Base-by-base conservation (phyloP, 768 basidiomycete genomes). In the Mrakia hoshinonis region DNA sequence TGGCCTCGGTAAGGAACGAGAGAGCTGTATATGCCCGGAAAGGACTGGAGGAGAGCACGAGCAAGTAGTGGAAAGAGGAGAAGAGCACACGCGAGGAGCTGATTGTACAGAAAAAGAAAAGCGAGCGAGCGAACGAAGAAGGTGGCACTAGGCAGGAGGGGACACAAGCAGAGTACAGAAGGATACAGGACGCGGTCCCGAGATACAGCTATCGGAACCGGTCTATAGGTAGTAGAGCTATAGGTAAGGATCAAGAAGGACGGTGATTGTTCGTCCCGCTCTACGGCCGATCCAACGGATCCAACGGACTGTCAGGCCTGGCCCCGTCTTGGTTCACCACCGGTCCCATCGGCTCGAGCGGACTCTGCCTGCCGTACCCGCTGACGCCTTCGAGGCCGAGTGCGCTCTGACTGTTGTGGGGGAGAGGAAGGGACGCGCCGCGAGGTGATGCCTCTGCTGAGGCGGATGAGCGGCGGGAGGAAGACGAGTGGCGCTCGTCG, bases 221-320 rank as follows among this genome's bases (percentile, higher is more conserved):
- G 51, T 52, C 6, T 10, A n/a, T 20, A 22, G 22, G 43, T 43
- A 6, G 15, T 7, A 15, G 43, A 43, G 43, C 15, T 15, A 6
- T 43, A 6, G 6, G 6, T 7, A 7, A 15, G 43, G 43, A 43
- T 43, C 43, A 43, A 43, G 7, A 43, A 15, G 7, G n/a, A n/a
- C n/a, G n/a, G n/a, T n/a, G n/a, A n/a, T n/a, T 15, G 7, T 15
- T 43, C 43, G 43, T 6, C 43, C 43, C 7, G 7, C 15, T 15
- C 29, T 58, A 58, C 2, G 55, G 55, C 6, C 55, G 63, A 65
- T 65, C 39, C 11, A 48, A 65, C 3, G 43, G 63, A 65, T 46
- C 63, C 13, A 47, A 47, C 10, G 43, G 63, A 29, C 24, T 20
- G 11, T 65, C 63, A 12, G 46, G 63, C 29, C 36, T 46, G 43